Conservation (phyloP, 768 basidiomycete species). For the Coprinellus micaceus region DNA sequence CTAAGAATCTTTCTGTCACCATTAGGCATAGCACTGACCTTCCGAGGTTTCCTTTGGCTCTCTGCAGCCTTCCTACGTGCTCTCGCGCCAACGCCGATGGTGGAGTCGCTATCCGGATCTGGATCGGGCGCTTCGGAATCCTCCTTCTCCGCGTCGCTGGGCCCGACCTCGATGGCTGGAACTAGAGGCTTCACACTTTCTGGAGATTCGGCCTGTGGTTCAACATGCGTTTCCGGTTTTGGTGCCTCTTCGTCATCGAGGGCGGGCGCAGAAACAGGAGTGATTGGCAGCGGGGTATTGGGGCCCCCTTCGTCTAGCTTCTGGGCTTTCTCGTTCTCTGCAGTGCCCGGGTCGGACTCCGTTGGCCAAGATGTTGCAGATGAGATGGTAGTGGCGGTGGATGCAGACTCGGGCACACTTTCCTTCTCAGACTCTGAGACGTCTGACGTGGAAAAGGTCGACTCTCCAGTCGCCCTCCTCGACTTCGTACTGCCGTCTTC, state of each 20-base stretch:
- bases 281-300: not conserved
- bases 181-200: no score
- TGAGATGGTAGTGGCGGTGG: not conserved
- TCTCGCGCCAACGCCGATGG: slow-evolving; percentile 61
- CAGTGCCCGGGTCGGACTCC: not conserved
- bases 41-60: not conserved
- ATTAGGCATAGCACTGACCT: slow-evolving; percentile 7
- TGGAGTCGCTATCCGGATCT: slow-evolving; percentile 80
- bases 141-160: slow-evolving; percentile 3
- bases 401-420: slow-evolving; percentile 15
- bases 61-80: slow-evolving; percentile 12
- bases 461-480: slow-evolving; percentile 50
- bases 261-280: not conserved
- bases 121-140: slow-evolving; percentile 27
- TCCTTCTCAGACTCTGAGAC: slow-evolving; percentile 57
- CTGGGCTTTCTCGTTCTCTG: not conserved
- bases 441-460: slow-evolving; percentile 71
- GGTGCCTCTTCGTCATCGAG: no score
- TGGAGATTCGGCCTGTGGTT: no score
- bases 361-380: not conserved
- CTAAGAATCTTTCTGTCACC: no score
- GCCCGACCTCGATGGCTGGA: slow-evolving; percentile 8
- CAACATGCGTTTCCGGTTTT: no score
- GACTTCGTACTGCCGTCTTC: slow-evolving; percentile 55
- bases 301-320: no score